Percentiles rank a stretch among this genome's conserved stretches.
Evolutionary conservation across 129 eudicot species (phyloP).

Genomic region (Flaveria trinervia): DNA sequence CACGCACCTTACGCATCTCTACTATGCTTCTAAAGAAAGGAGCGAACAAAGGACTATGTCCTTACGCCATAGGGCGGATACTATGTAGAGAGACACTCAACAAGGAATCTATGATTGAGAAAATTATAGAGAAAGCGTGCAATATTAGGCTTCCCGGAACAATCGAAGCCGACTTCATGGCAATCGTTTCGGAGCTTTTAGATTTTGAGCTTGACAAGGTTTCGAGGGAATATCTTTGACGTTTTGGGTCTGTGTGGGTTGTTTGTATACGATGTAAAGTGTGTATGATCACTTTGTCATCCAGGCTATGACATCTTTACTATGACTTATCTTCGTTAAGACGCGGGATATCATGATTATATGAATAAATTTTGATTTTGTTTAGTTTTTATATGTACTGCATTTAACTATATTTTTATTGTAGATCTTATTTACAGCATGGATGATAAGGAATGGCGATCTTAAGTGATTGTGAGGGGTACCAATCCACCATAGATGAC

Average conservation of each 20-base stretch:
- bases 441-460: neutral
- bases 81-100: conserved; percentile 66
- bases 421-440: neutral
- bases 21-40: conserved; percentile 77
- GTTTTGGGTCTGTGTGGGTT: conserved; percentile 27
- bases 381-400: conserved; percentile 9
- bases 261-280: conserved; percentile 28
- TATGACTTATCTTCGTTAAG: conserved; percentile 9
- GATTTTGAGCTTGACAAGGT: conserved; percentile 49
- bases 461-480: too few relatives aligned
- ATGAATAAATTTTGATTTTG: conserved; percentile 5
- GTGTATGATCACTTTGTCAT: conserved; percentile 27
- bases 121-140: conserved; percentile 49
- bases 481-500: too few relatives aligned
- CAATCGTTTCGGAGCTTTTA: conserved; percentile 46
- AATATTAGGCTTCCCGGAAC: conserved; percentile 49
- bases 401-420: neutral
- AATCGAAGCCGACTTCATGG: conserved; percentile 56
- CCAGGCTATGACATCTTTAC: conserved; percentile 20
- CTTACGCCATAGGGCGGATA: conserved; percentile 56
- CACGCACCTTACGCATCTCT: conserved; percentile 60
- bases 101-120: conserved; percentile 58
- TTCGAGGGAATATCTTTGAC: conserved; percentile 18
- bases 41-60: conserved; percentile 49
- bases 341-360: conserved; percentile 6